phyloP scores from a whole-genome alignment of 2,329 filamentous ascomycete species.

The Fusarium austroafricanum region DNA sequence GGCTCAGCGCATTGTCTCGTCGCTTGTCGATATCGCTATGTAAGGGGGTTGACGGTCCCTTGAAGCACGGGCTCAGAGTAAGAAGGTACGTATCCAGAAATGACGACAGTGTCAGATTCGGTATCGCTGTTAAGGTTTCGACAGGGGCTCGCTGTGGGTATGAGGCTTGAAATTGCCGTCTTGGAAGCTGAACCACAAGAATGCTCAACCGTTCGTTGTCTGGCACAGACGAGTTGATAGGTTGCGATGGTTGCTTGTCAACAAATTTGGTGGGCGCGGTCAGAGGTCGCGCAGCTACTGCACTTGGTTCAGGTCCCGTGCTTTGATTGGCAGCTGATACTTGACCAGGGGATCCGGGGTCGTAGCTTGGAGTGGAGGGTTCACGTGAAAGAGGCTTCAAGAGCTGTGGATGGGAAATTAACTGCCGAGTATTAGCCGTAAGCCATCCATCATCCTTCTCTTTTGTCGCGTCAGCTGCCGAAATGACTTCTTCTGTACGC shows the following conservation, averaged over 20 bases:
- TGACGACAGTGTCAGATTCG: constrained; percentile 41
- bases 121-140: constrained; percentile 16
- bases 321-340: constrained; percentile 48
- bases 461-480: not conserved
- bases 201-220: constrained; percentile 32
- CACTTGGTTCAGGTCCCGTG: constrained; percentile 40
- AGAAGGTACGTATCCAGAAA: constrained; percentile 39
- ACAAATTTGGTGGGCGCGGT: constrained; percentile 47
- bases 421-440: constrained; percentile 42
- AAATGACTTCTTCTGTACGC: not conserved
- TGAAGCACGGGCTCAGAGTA: constrained; percentile 22
- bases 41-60: constrained; percentile 34
- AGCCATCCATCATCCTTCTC: not conserved
- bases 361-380: constrained; percentile 30
- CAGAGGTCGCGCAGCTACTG: constrained; percentile 31
- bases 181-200: constrained; percentile 21
- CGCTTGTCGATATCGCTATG: constrained; percentile 14
- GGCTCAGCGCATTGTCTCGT: constrained; percentile 43
- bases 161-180: constrained; percentile 18
- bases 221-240: constrained; percentile 24
- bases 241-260: constrained; percentile 44
- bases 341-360: constrained; percentile 42
- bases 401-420: not conserved
- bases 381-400: constrained; percentile 41
- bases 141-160: constrained; percentile 7